Evolutionary conservation across 1,284 basidiomycete species (phyloP).

Genomic region (Apiotrichum gracile): DNA sequence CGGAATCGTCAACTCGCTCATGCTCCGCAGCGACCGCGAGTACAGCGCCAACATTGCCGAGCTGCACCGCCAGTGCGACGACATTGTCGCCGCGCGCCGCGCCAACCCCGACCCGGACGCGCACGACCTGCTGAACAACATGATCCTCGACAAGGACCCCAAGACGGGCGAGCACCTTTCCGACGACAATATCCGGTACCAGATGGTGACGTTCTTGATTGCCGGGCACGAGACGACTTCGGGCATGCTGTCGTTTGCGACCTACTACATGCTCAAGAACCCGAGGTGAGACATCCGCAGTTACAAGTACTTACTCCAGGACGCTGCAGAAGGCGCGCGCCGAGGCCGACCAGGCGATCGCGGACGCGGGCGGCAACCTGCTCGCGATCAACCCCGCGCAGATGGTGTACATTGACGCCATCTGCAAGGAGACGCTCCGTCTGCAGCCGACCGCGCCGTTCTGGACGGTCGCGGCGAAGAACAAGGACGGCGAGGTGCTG

Average conservation of each 20-base stretch:
- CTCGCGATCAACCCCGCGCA: constrained; percentile 27
- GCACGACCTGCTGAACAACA: constrained; percentile 50
- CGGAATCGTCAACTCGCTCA: constrained; percentile 1
- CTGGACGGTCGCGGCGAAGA: constrained; percentile 7
- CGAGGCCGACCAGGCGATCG: constrained; percentile 53
- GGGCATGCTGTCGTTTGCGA: constrained; percentile 26
- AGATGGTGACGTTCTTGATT: constrained; percentile 56
- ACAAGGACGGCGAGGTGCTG: constrained; percentile 8
- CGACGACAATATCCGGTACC: constrained; percentile 51
- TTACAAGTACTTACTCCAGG: constrained; percentile 20
- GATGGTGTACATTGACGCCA: constrained; percentile 53
- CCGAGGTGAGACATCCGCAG: constrained; percentile 32
- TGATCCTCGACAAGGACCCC: constrained; percentile 52
- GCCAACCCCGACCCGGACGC: constrained; percentile 14
- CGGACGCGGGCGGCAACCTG: constrained; percentile 14
- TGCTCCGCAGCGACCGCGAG: constrained; percentile 5
- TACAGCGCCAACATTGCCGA: constrained; percentile 9
- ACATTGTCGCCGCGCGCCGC: constrained; percentile 14
- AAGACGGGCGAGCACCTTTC: constrained; percentile 51
- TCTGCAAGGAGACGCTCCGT: constrained; percentile 53
- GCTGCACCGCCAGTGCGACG: constrained; percentile 12
- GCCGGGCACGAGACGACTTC: constrained; percentile 56
- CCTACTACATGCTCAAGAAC: constrained; percentile 52
- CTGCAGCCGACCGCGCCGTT: constrained; percentile 49
- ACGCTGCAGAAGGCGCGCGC: constrained; percentile 52